Percentiles rank a stretch among this genome's conserved stretches.
Conservation (phyloP, 306 rosid species). For the Cicer bijugum region DNA sequence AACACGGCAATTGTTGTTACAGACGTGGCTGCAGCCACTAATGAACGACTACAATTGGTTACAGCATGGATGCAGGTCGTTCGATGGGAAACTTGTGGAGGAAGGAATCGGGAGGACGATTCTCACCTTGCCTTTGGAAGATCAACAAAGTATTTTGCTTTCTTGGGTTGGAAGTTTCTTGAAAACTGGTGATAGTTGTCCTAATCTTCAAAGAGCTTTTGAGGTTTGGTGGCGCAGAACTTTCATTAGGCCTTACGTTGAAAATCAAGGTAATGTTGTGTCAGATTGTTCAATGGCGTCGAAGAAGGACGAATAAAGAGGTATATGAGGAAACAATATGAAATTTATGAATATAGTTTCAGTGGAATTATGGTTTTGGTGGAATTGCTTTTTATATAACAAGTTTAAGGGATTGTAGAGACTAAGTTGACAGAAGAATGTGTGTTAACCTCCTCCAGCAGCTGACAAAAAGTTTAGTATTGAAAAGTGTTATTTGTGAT, state of each 20-base stretch:
- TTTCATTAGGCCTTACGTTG: constrained; percentile 73
- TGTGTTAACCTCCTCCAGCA: constrained; percentile 41
- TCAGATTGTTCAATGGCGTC: constrained; percentile 55
- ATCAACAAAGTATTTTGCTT: constrained; percentile 87
- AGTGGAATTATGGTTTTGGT: constrained; percentile 6
- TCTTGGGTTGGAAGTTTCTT: constrained; percentile 91
- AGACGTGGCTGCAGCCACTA: constrained; percentile 92
- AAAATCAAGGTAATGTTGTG: constrained; percentile 57
- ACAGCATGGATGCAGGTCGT: constrained; percentile 85
- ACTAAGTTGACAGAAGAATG: constrained; percentile 33
- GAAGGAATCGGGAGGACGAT: constrained; percentile 97
- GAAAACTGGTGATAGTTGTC: constrained; percentile 90
- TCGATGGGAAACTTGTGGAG: constrained; percentile 89
- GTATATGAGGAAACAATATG: constrained; percentile 15
- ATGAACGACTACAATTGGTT: constrained; percentile 92
- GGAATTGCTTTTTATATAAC: constrained; percentile 29
- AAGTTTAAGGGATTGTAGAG: constrained; percentile 42
- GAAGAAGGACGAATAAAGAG: constrained; percentile 42
- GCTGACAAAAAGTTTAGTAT: constrained; percentile 39
- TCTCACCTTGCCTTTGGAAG: constrained; percentile 92
- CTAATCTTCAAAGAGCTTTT: constrained; percentile 92
- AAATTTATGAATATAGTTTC: constrained; percentile 4
- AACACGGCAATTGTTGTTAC: constrained; percentile 68
- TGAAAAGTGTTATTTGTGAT: constrained; percentile 12
- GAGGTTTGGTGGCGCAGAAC: constrained; percentile 99